A percentile compares a stretch with the other conserved stretches of the same genome.
Conservation (phyloP, 805 yeast species). For the Candida adriatica region DNA sequence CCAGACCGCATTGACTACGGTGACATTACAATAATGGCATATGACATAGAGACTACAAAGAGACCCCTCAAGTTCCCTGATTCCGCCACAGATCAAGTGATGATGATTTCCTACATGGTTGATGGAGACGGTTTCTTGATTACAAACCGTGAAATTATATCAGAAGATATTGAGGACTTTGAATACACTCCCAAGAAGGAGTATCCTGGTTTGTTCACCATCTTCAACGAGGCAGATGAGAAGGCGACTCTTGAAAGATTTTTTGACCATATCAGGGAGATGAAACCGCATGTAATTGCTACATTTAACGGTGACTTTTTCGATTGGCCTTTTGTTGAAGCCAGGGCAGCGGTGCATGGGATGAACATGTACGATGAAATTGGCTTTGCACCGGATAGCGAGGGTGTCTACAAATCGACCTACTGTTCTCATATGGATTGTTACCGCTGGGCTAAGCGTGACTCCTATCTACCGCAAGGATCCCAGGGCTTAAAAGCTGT, state of each 20-base stretch:
- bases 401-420: conserved; percentile 87
- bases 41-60: conserved; percentile 96
- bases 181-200: conserved; percentile 98
- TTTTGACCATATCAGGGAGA: conserved; percentile 86
- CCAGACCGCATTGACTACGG: conserved; percentile 85
- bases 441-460: conserved; percentile 96
- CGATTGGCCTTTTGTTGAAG: conserved; percentile 98
- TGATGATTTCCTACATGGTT: conserved; percentile 99
- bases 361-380: conserved; percentile 86
- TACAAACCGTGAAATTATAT: conserved; percentile 89
- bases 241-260: conserved; percentile 65
- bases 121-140: conserved; percentile 95
- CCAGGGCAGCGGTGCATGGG: conserved; percentile 77
- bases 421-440: conserved; percentile 98
- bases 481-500: conserved; percentile 98
- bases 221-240: conserved; percentile 87
- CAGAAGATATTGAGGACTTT: conserved; percentile 92
- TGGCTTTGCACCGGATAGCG: conserved; percentile 85
- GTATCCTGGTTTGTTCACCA: conserved; percentile 81
- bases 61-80: conserved; percentile 96
- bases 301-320: conserved; percentile 98
- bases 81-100: conserved; percentile 79
- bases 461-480: conserved; percentile 95
- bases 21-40: conserved; percentile 94
- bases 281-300: conserved; percentile 91